phyloP scores from a whole-genome alignment of 2,329 filamentous ascomycete genomes.

The Ceratocystiopsis sp. region DNA sequence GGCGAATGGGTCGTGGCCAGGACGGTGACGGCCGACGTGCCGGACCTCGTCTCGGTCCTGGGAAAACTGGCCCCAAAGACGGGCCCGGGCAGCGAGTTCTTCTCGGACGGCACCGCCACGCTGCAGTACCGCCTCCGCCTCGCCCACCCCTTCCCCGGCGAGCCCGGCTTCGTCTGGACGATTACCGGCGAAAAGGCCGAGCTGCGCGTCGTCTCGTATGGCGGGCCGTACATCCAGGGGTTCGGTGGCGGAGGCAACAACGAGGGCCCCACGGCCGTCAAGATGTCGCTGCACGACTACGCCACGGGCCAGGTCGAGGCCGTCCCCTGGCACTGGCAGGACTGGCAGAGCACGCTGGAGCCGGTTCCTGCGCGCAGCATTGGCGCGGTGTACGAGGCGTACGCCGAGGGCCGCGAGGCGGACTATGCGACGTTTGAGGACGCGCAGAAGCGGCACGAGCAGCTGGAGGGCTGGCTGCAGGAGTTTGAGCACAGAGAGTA shows the following conservation, averaged over 20 bases:
- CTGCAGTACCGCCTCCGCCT: constrained; percentile 27
- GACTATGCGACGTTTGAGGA: constrained; percentile 21
- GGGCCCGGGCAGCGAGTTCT: constrained; percentile 6
- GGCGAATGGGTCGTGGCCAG: not conserved
- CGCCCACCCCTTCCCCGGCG: constrained; percentile 30
- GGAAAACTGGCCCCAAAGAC: constrained; percentile 17
- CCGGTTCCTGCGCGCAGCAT: constrained; percentile 29
- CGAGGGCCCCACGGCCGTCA: constrained; percentile 22
- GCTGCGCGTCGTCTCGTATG: constrained; percentile 21
- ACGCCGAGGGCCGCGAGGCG: constrained; percentile 18
- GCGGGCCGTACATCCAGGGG: constrained; percentile 12
- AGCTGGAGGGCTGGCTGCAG: constrained; percentile 19
- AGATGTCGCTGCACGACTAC: constrained; percentile 33
- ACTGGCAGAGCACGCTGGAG: constrained; percentile 19
- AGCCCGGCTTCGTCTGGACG: constrained; percentile 28
- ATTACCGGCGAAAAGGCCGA: constrained; percentile 36
- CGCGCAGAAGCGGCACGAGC: constrained; percentile 28
- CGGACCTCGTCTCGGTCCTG: constrained; percentile 15
- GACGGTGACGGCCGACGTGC: constrained; percentile 12
- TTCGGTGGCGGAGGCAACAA: constrained; percentile 16
- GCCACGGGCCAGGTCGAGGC: constrained; percentile 25
- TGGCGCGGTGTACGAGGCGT: constrained; percentile 38
- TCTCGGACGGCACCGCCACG: constrained; percentile 15
- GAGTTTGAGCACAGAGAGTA: not conserved
- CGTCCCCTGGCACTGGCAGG: constrained; percentile 26